Conservation (phyloP, 768 basidiomycete genomes). For the Asterophora parasitica region DNA sequence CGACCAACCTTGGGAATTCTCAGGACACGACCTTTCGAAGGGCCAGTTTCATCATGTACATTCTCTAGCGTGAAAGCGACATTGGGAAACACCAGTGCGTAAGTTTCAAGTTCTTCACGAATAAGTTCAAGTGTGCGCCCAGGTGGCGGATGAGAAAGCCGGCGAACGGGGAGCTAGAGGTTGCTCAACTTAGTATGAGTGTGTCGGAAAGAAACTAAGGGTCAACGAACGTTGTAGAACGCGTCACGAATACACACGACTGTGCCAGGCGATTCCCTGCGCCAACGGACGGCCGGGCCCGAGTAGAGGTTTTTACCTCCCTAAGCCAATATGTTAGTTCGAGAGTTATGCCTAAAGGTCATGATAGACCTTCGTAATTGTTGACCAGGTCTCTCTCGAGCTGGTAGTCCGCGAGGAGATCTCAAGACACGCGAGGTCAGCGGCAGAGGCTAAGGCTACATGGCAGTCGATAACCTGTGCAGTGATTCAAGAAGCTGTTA, state of each 20-base stretch:
- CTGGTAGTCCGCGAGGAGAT: slow-evolving; percentile 69
- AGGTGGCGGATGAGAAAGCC: slow-evolving; percentile 61
- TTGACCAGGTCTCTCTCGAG: slow-evolving; percentile 65
- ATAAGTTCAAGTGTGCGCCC: slow-evolving; percentile 60
- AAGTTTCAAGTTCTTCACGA: slow-evolving; percentile 65
- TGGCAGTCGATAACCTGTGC: neutral
- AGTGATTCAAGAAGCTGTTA: neutral
- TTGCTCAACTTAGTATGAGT: slow-evolving; percentile 1
- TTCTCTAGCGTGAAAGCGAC: slow-evolving; percentile 70
- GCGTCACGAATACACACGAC: slow-evolving; percentile 82
- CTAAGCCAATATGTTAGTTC: slow-evolving; percentile 30
- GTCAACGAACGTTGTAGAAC: slow-evolving; percentile 72
- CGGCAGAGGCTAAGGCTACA: slow-evolving; percentile 79
- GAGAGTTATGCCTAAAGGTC: neutral
- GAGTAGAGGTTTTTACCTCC: slow-evolving; percentile 62
- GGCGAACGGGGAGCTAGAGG: slow-evolving; percentile 72
- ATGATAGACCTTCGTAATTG: slow-evolving; percentile 65
- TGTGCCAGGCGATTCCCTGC: slow-evolving; percentile 70
- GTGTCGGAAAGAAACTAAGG: neutral
- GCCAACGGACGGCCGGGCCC: slow-evolving; percentile 74
- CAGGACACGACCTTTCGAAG: slow-evolving; percentile 42
- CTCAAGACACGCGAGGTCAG: slow-evolving; percentile 75
- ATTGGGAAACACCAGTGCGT: slow-evolving; percentile 67
- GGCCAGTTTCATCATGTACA: slow-evolving; percentile 30
- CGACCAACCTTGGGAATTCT: slow-evolving; percentile 61